A percentile compares a stretch with the other conserved stretches of the same genome.
phyloP scores from a whole-genome alignment of 192 early-diverging fungal genomes.

The Allomyces javanicus region DNA sequence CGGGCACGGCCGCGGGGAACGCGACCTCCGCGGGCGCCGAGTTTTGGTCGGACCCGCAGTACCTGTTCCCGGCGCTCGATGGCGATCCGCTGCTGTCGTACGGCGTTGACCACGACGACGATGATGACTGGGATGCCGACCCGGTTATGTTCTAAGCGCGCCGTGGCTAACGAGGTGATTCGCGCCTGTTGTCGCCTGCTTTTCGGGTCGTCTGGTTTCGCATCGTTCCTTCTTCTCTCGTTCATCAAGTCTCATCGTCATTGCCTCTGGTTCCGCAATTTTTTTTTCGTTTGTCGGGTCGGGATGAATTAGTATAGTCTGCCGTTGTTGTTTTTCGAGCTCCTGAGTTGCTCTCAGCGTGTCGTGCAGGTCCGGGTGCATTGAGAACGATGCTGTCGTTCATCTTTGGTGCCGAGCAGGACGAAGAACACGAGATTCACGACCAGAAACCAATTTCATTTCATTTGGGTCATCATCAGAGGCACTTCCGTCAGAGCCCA shows the following conservation, averaged over 20 bases:
- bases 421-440: no score
- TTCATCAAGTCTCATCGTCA: background rate
- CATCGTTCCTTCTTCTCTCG: background rate
- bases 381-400: no score
- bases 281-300: background rate
- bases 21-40: conserved; percentile 14
- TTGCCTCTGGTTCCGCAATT: background rate
- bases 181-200: no score
- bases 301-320: no score
- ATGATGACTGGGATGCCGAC: conserved; percentile 10
- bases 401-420: no score
- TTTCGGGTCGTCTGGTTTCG: no score
- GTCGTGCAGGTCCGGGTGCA: no score
- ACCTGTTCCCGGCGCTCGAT: conserved; percentile 60
- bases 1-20: background rate
- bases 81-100: conserved; percentile 73
- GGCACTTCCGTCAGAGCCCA: background rate
- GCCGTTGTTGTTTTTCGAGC: no score
- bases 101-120: conserved; percentile 37
- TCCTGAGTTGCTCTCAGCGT: no score
- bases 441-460: no score
- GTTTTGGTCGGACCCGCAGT: conserved; percentile 56
- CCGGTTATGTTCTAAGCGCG: background rate
- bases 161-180: no score
- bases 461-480: no score